phyloP scores from a whole-genome alignment of 75 land plant genomes.

The Ceratopteris richardii region DNA sequence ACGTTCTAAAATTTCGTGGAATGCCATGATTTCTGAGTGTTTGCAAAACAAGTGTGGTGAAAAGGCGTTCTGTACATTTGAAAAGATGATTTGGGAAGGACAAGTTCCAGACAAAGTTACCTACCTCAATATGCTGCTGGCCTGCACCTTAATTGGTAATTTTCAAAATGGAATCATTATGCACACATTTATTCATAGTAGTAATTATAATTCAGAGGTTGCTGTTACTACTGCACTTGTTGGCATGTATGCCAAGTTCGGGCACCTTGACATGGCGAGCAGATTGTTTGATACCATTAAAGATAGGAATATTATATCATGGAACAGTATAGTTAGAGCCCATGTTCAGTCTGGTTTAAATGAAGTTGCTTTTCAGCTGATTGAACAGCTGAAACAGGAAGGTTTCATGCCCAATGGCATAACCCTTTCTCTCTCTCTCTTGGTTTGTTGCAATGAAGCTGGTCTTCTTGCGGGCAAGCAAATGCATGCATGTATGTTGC shows the following conservation, averaged over 20 bases:
- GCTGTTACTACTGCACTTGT: conserved; percentile 48
- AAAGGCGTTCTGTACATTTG: conserved; percentile 32
- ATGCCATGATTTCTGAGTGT: conserved; percentile 54
- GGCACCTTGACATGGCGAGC: conserved; percentile 25
- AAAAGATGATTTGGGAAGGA: conserved; percentile 34
- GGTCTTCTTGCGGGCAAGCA: too few relatives aligned
- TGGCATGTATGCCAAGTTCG: conserved; percentile 25
- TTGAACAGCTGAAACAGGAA: too few relatives aligned
- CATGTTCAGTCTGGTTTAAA: conserved; percentile 67
- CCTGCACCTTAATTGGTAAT: conserved; percentile 31
- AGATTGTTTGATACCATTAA: conserved; percentile 50
- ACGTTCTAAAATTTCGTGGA: conserved; percentile 57
- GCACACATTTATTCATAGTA: conserved; percentile 15
- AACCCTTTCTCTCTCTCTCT: too few relatives aligned
- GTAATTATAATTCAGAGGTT: conserved; percentile 17
- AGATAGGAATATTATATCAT: conserved; percentile 38
- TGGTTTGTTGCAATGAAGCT: too few relatives aligned
- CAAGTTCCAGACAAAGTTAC: conserved; percentile 47
- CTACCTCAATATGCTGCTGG: conserved; percentile 41
- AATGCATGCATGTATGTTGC: conserved; percentile 19
- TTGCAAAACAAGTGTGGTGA: conserved; percentile 35
- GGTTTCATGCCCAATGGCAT: too few relatives aligned
- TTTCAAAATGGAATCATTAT: conserved; percentile 38
- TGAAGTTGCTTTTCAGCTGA: conserved; percentile 2
- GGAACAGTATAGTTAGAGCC: conserved; percentile 43